Evolutionary conservation across 225 moss, liverwort and hornwort species (phyloP).

Genomic region (Straminergon stramineum): DNA sequence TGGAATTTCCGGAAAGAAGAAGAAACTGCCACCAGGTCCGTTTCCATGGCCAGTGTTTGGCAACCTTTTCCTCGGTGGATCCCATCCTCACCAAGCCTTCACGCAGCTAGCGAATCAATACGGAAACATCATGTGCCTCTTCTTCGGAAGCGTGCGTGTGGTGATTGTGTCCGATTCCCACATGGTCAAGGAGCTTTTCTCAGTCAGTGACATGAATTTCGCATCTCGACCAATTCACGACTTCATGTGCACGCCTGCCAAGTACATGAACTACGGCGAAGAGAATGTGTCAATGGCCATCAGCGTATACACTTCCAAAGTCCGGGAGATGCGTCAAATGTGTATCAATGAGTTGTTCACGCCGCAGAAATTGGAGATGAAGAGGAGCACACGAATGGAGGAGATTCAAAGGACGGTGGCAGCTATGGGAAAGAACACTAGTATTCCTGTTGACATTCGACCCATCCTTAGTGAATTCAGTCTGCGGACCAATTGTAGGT

Average conservation of each 20-base stretch:
- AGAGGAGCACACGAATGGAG: not conserved
- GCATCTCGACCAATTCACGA: slow-evolving; percentile 4
- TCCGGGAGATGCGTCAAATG: slow-evolving; percentile 6
- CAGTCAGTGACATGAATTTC: not conserved
- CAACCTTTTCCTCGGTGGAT: slow-evolving; percentile 8
- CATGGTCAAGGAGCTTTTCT: slow-evolving; percentile 21
- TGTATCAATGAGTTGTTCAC: slow-evolving; percentile 2
- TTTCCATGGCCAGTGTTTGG: slow-evolving; percentile 25
- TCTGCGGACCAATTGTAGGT: not conserved
- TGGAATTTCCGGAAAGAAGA: not conserved
- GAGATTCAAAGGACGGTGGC: not conserved
- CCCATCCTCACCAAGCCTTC: not conserved
- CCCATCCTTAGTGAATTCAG: not conserved
- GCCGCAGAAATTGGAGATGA: not conserved
- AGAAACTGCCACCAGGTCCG: slow-evolving; percentile 32
- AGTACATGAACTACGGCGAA: not conserved
- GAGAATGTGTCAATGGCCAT: not conserved
- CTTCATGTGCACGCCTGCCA: not conserved
- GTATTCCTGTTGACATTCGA: not conserved
- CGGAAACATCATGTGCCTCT: slow-evolving; percentile 22
- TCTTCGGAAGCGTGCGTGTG: slow-evolving; percentile 19
- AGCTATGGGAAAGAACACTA: not conserved
- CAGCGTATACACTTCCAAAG: not conserved
- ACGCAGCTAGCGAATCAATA: slow-evolving; percentile 4
- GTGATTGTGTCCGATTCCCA: slow-evolving; percentile 21